phyloP scores from a whole-genome alignment of 2,329 filamentous ascomycete genomes.

The Alternaria consortialis region DNA sequence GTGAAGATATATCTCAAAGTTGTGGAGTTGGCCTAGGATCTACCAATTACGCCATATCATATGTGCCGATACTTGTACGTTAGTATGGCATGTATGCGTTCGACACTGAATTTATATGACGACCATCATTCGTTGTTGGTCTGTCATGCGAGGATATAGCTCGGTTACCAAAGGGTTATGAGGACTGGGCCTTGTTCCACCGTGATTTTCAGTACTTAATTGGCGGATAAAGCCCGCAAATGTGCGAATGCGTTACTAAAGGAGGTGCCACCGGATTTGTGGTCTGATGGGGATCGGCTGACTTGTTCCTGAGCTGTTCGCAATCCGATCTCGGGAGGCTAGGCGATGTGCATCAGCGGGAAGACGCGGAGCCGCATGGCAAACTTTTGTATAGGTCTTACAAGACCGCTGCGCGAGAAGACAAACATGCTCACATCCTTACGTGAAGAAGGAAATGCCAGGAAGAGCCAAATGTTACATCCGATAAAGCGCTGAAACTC shows the following conservation, averaged over 20 bases:
- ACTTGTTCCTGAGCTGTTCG: conserved; percentile 17
- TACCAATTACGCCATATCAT: conserved; percentile 1
- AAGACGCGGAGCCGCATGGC: conserved; percentile 13
- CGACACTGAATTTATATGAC: conserved; percentile 3
- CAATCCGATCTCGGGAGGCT: conserved; percentile 13
- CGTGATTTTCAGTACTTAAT: conserved; percentile 21
- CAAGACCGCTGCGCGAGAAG: not conserved
- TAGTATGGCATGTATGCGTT: not conserved
- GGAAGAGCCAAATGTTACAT: not conserved
- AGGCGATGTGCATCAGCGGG: conserved; percentile 10
- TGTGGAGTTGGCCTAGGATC: conserved; percentile 10
- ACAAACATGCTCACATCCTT: not conserved
- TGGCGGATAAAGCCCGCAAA: conserved; percentile 20
- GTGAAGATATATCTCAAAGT: conserved; percentile 8
- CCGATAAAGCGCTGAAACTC: no score
- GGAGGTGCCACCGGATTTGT: conserved; percentile 7
- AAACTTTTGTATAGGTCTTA: not conserved
- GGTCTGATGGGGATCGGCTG: conserved; percentile 27
- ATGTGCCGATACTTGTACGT: conserved; percentile 12
- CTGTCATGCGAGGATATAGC: conserved; percentile 28
- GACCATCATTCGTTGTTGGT: conserved; percentile 20
- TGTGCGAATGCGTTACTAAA: conserved; percentile 9
- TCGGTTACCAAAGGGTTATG: not conserved
- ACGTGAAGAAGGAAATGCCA: not conserved
- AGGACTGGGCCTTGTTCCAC: conserved; percentile 24